Evolutionary conservation across 2,329 filamentous ascomycete species (phyloP), one percentile per base, ranked within the genome.

Genomic region (Harringtonia aguacate): DNA sequence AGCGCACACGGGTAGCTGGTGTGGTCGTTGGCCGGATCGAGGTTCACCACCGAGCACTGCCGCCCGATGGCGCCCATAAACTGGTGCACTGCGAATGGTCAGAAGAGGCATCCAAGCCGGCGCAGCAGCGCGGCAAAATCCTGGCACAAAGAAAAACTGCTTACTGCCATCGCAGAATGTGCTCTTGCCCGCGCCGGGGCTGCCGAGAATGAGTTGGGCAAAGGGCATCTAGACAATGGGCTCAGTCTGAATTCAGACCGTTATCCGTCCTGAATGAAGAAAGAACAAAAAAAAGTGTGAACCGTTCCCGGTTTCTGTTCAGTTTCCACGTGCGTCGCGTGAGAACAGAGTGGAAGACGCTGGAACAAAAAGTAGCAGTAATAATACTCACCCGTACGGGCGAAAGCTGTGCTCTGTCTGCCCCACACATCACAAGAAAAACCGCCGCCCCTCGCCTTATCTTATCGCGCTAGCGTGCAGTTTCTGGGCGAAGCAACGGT

Each of bases 51-150:
- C 15, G 87, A 94, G 69, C 87, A 95, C 63, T 94, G 89, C 45
- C 92, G 84, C 48, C 89, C 88, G 60, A 98, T 95, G 50, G 92
- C 90, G 52, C 83, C 83, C 73, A 97, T 84, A 68, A 98, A 98
- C 67, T 98, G 92, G 59, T 95, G 86, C 85, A 98, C 79, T 82
- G 47, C 8, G 8, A 31, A n/a, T 13, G 28, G 21, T n/a, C 8
- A 39, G 18, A 8, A n/a, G 14, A 28, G 5, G 15, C 13, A 28
- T 15, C 10, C 24, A 22, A 10, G 39, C 7, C 38, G 14, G 10
- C 36, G 33, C 15, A 21, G 13, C 8, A 14, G 13, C 10, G 6
- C 14, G 18, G 17, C 17, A 12, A 38, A 9, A 33, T n/a, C n/a
- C n/a, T n/a, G 31, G 13, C 3, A 30, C 34, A 40, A 27, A 30